A percentile compares a stretch with the other conserved stretches of the same genome.
Conservation (phyloP, 495 filamentous ascomycete genomes). For the Talaromyces ruber region DNA sequence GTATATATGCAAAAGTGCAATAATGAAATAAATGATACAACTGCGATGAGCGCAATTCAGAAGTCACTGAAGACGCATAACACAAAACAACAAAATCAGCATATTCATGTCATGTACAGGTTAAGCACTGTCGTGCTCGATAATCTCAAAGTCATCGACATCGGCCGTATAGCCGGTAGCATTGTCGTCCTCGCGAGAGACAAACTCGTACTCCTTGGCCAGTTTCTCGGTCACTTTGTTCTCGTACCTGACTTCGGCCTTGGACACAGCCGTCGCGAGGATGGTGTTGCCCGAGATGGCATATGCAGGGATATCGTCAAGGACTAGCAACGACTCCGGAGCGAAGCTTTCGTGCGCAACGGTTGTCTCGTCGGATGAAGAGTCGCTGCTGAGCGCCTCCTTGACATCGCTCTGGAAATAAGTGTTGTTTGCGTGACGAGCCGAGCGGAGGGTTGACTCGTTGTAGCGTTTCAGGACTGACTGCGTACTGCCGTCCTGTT, state of each 20-base stretch:
- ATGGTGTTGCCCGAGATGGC: constrained; percentile 46
- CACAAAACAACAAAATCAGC: background rate
- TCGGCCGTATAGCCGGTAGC: constrained; percentile 24
- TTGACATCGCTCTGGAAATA: constrained; percentile 30
- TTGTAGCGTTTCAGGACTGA: constrained; percentile 15
- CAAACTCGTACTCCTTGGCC: constrained; percentile 52
- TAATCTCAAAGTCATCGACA: constrained; percentile 35
- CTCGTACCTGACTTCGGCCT: constrained; percentile 50
- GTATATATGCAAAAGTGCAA: background rate
- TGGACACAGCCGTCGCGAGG: constrained; percentile 41
- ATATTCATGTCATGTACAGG: background rate
- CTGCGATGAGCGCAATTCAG: background rate
- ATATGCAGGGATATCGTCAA: constrained; percentile 37
- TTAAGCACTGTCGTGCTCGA: constrained; percentile 20
- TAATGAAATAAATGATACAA: background rate
- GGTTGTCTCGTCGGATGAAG: constrained; percentile 17
- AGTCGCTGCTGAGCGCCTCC: constrained; percentile 18
- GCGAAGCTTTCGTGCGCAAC: background rate
- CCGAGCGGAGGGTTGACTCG: constrained; percentile 22
- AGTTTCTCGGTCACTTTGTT: constrained; percentile 47
- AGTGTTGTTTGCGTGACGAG: constrained; percentile 22
- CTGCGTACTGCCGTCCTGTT: constrained; percentile 1
- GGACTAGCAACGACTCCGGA: constrained; percentile 11
- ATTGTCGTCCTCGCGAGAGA: constrained; percentile 34
- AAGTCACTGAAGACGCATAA: background rate